Conservation (phyloP, 2,329 filamentous ascomycete genomes). For the Hypoxylon sp. region DNA sequence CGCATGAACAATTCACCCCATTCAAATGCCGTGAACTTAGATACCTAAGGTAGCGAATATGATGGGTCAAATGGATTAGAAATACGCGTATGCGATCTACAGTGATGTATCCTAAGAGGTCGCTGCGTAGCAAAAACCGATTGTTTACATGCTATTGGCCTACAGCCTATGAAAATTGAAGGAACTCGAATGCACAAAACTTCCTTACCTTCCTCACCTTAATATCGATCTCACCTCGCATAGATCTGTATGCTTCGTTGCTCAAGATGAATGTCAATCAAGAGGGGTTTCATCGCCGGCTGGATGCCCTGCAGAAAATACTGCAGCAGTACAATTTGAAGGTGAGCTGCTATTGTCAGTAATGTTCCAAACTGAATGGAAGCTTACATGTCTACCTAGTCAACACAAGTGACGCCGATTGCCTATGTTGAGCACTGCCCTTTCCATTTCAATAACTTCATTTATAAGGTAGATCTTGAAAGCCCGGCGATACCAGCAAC, state of each 20-base stretch:
- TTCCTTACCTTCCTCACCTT: neutral
- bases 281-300: conserved; percentile 18
- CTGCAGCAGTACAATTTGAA: conserved; percentile 15
- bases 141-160: neutral
- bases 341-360: neutral
- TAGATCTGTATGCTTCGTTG: neutral
- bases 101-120: neutral
- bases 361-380: neutral
- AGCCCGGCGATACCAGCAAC: conserved; percentile 7
- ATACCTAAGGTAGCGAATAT: too few relatives aligned
- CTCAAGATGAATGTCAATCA: conserved; percentile 21
- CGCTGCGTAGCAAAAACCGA: neutral
- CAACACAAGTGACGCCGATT: conserved; percentile 21
- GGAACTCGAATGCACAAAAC: neutral
- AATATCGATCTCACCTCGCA: neutral
- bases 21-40: too few relatives aligned
- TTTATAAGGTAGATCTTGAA: conserved; percentile 24
- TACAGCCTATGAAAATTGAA: neutral
- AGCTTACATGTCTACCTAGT: conserved; percentile 14
- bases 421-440: conserved; percentile 18
- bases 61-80: too few relatives aligned
- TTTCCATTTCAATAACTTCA: conserved; percentile 28
- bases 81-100: conserved; percentile 3
- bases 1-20: too few relatives aligned
- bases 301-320: conserved; percentile 19